phyloP scores from a whole-genome alignment of 139 green algal genomes.

The Deuterostichococcus epilithicus region DNA sequence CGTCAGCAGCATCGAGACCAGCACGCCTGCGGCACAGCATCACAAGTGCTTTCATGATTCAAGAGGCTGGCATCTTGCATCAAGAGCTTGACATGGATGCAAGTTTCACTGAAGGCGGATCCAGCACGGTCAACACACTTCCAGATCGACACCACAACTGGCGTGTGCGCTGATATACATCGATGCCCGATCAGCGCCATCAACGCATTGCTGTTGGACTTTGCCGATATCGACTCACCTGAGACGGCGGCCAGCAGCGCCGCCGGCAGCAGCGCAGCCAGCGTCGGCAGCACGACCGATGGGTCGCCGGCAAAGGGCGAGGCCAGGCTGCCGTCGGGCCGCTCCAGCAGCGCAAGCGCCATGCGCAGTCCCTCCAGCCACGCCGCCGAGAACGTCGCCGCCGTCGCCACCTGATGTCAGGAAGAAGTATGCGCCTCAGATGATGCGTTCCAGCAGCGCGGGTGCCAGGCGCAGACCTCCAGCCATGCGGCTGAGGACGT shows the following conservation, averaged over 20 bases:
- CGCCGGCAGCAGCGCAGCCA: conserved; percentile 10
- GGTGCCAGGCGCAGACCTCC: no score
- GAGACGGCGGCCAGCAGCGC: conserved; percentile 20
- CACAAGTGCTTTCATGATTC: no score
- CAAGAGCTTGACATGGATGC: background rate
- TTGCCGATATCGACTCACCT: background rate
- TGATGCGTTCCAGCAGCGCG: no score
- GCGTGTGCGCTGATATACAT: background rate
- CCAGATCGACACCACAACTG: background rate
- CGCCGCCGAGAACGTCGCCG: conserved; percentile 81
- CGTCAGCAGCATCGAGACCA: background rate
- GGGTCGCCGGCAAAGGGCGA: conserved; percentile 35
- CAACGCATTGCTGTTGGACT: background rate
- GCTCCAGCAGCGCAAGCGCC: conserved; percentile 70
- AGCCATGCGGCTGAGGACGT: no score
- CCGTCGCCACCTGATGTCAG: conserved; percentile 70
- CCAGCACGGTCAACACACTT: background rate
- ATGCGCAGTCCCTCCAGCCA: conserved; percentile 81
- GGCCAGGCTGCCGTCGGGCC: conserved; percentile 46
- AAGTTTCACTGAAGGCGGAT: background rate
- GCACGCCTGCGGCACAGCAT: background rate
- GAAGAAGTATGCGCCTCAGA: conserved; percentile 12
- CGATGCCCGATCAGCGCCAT: background rate
- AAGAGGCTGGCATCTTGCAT: background rate
- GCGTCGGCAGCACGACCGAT: conserved; percentile 17